Evolutionary conservation across 2,329 filamentous ascomycete species (phyloP).

Genomic region (Colletotrichum melonis): DNA sequence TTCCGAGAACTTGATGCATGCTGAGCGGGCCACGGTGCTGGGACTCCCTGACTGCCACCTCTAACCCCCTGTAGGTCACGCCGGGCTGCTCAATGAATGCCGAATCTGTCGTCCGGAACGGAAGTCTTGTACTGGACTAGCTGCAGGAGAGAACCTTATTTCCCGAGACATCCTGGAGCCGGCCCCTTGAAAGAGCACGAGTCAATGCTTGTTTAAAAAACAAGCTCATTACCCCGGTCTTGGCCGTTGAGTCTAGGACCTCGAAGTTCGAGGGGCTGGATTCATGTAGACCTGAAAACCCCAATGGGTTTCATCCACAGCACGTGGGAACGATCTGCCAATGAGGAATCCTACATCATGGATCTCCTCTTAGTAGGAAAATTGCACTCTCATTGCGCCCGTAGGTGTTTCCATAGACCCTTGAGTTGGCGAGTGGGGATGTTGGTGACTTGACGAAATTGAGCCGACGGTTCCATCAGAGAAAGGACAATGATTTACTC

Average conservation of each 20-base stretch:
- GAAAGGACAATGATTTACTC: not conserved
- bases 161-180: not conserved
- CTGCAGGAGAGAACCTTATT: slow-evolving; percentile 25
- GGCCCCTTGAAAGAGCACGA: slow-evolving; percentile 1
- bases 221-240: slow-evolving; percentile 15
- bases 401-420: too few species aligned
- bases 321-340: slow-evolving; percentile 1
- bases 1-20: not conserved
- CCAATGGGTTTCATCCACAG: not conserved
- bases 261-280: too few species aligned
- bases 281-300: too few species aligned
- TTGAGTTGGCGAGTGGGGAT: too few species aligned
- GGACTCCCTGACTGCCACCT: slow-evolving; percentile 8
- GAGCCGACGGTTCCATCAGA: too few species aligned
- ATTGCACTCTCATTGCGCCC: too few species aligned
- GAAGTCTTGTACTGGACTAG: not conserved
- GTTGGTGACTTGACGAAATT: too few species aligned
- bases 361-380: too few species aligned
- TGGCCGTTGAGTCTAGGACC: not conserved
- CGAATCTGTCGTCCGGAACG: not conserved
- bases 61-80: not conserved
- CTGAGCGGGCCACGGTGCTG: not conserved
- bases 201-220: slow-evolving; percentile 28
- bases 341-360: too few species aligned
- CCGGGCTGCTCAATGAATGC: not conserved